Conservation (phyloP, 305 asterid genomes). For the Fraxinus baroniana region DNA sequence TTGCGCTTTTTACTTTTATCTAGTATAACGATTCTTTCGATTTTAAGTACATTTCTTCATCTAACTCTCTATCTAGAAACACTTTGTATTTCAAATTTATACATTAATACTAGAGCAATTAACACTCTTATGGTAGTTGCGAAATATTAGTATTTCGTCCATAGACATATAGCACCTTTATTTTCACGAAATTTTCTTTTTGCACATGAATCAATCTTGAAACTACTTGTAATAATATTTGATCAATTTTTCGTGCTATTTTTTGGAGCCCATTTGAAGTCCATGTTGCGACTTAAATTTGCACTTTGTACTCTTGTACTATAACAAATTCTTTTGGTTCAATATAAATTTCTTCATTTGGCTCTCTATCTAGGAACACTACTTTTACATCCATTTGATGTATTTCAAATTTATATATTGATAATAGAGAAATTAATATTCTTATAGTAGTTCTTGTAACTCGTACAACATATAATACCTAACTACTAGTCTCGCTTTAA, state of each 20-base stretch:
- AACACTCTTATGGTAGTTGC: background rate
- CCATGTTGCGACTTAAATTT: background rate
- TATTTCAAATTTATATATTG: background rate
- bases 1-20: background rate
- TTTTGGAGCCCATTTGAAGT: background rate
- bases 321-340: background rate
- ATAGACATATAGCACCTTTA: background rate
- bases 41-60: background rate
- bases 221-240: background rate
- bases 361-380: background rate
- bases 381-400: background rate
- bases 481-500: background rate
- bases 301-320: background rate
- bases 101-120: background rate
- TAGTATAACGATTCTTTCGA: background rate
- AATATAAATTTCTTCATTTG: background rate
- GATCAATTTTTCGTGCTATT: background rate
- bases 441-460: background rate
- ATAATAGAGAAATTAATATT: background rate
- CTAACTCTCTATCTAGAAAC: background rate
- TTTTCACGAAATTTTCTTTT: background rate
- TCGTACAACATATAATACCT: background rate
- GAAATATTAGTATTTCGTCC: constrained; percentile 16
- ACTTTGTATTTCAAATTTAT: background rate
- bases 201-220: background rate